Evolutionary conservation across 1,284 basidiomycete genomes (phyloP), one percentile per base, ranked within the genome.

Genomic region (Mycena sp.): DNA sequence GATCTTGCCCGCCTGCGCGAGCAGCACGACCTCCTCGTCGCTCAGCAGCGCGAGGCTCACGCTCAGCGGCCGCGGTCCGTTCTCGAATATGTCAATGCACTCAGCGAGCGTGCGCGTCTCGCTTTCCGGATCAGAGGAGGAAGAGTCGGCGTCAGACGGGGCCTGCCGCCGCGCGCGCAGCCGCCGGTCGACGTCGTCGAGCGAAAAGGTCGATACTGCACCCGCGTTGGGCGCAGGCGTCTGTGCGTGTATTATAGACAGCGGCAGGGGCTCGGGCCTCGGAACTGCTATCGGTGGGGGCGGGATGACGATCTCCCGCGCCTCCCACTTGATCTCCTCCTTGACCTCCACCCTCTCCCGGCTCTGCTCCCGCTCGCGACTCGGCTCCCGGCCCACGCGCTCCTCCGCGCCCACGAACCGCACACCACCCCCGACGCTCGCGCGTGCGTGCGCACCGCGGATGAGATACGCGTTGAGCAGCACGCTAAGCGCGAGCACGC

Each of bases 401-500:
- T 46, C n/a, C 41, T 65, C 73, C 37, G 72, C 79, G 61, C 80
- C 76, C 28, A 77, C 80, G 65, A 87, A 87, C 40, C 87, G 75
- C 17, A 88, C 87, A 38, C 72, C 84, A 12, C 79, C 78, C 44
- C 38, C n/a, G 23, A 30, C 59, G 14, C 28, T 21, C 2, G 17
- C 30, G 21, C 21, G 25, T 21, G 54, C 64, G n/a, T 52, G 56
- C 23, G 51, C 61, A 7, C 91, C 90, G 77, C 96, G 97, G 66
- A 99, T 85, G 32, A 99, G 83, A 75, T 96, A 98, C 1, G 95
- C 96, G 72, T 99, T 99, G 67, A 99, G 83, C 65, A 92, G 88
- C 67, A 99, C 91, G 67, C 92, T 95, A 69, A 97, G 86, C 3
- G 89, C 91, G 32, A 99, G 87, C 17, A 93, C 84, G 56, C 96